phyloP scores from a whole-genome alignment of 345 rosid genomes.

The Chamaenerion angustifolium region DNA sequence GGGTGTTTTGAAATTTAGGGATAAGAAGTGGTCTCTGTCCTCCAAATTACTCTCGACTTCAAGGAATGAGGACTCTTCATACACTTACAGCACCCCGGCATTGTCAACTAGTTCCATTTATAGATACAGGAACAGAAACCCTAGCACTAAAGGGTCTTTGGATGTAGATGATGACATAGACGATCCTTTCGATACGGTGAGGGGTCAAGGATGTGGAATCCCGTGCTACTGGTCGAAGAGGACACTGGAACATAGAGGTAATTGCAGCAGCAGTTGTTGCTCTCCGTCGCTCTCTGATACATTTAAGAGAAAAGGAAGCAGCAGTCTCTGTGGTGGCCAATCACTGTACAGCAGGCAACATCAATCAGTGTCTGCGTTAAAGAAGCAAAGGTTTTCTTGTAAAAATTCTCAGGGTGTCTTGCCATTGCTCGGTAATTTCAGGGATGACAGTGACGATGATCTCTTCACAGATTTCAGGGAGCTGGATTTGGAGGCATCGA shows the following conservation, averaged over 20 bases:
- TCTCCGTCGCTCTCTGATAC: conserved; percentile 92
- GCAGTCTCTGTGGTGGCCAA: conserved; percentile 64
- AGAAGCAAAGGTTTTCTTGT: conserved; percentile 31
- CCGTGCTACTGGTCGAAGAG: conserved; percentile 94
- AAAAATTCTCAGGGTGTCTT: conserved; percentile 65
- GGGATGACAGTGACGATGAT: conserved; percentile 74
- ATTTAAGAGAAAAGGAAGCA: conserved; percentile 71
- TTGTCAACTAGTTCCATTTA: conserved; percentile 73
- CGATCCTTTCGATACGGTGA: conserved; percentile 68
- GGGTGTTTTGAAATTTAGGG: conserved; percentile 45
- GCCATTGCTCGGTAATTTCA: conserved; percentile 56
- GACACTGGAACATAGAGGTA: conserved; percentile 57
- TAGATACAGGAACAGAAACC: conserved; percentile 38
- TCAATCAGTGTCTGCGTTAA: conserved; percentile 29
- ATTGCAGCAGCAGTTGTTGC: conserved; percentile 52
- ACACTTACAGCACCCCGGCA: conserved; percentile 71
- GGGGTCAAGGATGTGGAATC: conserved; percentile 84
- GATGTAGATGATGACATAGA: conserved; percentile 69
- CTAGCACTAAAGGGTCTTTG: conserved; percentile 77
- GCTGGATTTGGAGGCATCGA: conserved; percentile 94
- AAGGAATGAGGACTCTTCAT: conserved; percentile 66
- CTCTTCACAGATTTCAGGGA: conserved; percentile 86
- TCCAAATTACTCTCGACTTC: conserved; percentile 35
- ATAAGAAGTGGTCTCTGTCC: conserved; percentile 47
- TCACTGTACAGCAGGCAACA: conserved; percentile 40